Percentiles rank a stretch among this genome's conserved stretches.
Evolutionary conservation across 2,329 filamentous ascomycete species (phyloP).

Genomic region (Fusarium lateritium): DNA sequence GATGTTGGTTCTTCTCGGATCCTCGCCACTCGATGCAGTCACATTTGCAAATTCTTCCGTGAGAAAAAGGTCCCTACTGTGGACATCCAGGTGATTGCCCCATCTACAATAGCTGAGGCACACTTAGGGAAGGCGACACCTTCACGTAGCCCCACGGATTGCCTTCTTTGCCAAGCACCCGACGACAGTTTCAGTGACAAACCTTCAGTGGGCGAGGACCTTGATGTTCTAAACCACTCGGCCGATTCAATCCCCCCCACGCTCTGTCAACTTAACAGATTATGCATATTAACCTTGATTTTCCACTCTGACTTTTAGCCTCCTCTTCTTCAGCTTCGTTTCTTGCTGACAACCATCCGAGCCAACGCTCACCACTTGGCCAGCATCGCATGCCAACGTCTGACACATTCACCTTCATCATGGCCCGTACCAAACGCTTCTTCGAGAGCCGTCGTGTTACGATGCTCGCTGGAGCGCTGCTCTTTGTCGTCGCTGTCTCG

Average conservation of each 20-base stretch:
- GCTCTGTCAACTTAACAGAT: neutral
- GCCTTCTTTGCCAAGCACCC: neutral
- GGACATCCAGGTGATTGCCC: constrained; percentile 32
- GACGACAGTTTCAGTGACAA: constrained; percentile 25
- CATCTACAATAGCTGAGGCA: neutral
- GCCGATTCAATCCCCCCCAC: constrained; percentile 19
- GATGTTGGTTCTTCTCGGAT: neutral
- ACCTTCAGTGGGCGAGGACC: constrained; percentile 29
- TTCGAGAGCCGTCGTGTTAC: constrained; percentile 28
- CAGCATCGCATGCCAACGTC: constrained; percentile 7
- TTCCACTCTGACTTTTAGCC: neutral
- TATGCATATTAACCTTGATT: constrained; percentile 19
- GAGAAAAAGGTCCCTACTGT: neutral
- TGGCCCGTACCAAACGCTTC: constrained; percentile 30
- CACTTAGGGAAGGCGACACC: no score
- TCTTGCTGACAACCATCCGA: no score
- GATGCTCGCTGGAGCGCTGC: constrained; percentile 20
- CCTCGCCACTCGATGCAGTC: constrained; percentile 3
- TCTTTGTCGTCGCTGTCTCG: constrained; percentile 41
- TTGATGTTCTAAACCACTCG: constrained; percentile 31
- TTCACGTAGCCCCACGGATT: no score
- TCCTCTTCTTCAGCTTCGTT: neutral
- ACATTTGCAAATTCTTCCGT: neutral
- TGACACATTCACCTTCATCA: constrained; percentile 18
- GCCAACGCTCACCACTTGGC: neutral